Base-by-base conservation (phyloP, 2,329 filamentous ascomycete genomes). In the Aspergillus bombycis region DNA sequence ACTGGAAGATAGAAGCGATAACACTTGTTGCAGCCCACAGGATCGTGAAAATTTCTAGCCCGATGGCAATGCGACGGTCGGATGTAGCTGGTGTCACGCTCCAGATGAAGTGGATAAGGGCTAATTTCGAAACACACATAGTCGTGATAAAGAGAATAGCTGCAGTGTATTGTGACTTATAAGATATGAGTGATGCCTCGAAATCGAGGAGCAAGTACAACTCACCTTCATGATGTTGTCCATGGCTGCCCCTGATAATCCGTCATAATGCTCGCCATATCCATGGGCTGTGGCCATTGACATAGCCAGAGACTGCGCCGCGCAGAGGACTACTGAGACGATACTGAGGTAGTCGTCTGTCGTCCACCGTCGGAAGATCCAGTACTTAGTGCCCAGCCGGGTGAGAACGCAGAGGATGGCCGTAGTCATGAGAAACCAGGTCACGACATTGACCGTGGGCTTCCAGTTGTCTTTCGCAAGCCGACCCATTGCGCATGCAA, bases 361-460 rank as follows among this genome's bases (percentile, higher is more conserved):
- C 38, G 59, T 63, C 43, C 38, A 65, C 30, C 53, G 61, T 23
- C 69, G 67, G 54, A 67, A 69, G 12, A 72, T 68, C 43, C 67
- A 68, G 23, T 67, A 60, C 53, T 73, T 75, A 5, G 69, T 70
- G 5, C 69, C 69, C 3, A 75, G 52, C 2, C 72, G 67, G 38
- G 70, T 68, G 12, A 70, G 54, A 9, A 74, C 69, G 28, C 70
- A 66, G 10, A 74, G 55, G 48, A 72, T 67, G 7, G 67, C 61
- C 6, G 72, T 67, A 10, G 70, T 69, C 57, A 75, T 62, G 45
- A 75, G 62, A 36, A 74, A 73, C 72, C 70, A 74, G 23, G 71
- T 68, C n/a, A 71, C 12, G 14, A 75, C 65, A 36, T 70, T 71
- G 60, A 74, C 58, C 2, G 68, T 56, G 3, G 73, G 70, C 26